These are phyloP conservation scores for Trichosporon ovoides DNA, from an alignment of 1,284 basidiomycete genomes.

Conservation along the genomic window DNA sequence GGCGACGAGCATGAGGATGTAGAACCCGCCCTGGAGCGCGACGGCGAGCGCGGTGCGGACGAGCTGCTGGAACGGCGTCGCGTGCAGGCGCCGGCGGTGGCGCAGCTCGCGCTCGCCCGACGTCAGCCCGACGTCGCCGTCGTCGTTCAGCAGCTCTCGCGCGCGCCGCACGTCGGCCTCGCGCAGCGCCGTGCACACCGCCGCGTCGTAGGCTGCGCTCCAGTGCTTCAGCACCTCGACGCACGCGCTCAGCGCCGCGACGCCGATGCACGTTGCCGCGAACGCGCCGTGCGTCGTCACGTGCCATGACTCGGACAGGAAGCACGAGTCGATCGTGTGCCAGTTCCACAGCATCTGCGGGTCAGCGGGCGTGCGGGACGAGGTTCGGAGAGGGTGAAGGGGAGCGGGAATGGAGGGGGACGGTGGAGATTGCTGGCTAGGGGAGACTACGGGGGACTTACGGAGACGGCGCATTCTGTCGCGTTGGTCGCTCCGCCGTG, in stretches of 20 bases:
- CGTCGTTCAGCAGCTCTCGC: not conserved
- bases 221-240: conserved; percentile 25
- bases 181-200: conserved; percentile 6
- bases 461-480: not conserved
- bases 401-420: too few species aligned
- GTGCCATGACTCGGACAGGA: conserved; percentile 30
- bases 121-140: conserved; percentile 10
- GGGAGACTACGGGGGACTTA: not conserved
- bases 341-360: conserved; percentile 39
- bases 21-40: conserved; percentile 22
- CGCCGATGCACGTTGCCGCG: conserved; percentile 30
- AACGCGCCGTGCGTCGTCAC: conserved; percentile 26
- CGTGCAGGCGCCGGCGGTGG: conserved; percentile 9
- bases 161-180: not conserved
- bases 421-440: too few species aligned
- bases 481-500: not conserved
- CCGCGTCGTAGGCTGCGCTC: conserved; percentile 23
- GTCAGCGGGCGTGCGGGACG: not conserved
- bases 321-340: conserved; percentile 29
- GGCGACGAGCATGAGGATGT: conserved; percentile 33
- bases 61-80: conserved; percentile 29
- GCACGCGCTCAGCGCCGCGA: conserved; percentile 20
- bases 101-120: conserved; percentile 16
- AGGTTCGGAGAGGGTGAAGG: too few species aligned
- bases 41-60: conserved; percentile 25